Conservation (phyloP, 495 filamentous ascomycete species). For the Lineolata rhizophorae region DNA sequence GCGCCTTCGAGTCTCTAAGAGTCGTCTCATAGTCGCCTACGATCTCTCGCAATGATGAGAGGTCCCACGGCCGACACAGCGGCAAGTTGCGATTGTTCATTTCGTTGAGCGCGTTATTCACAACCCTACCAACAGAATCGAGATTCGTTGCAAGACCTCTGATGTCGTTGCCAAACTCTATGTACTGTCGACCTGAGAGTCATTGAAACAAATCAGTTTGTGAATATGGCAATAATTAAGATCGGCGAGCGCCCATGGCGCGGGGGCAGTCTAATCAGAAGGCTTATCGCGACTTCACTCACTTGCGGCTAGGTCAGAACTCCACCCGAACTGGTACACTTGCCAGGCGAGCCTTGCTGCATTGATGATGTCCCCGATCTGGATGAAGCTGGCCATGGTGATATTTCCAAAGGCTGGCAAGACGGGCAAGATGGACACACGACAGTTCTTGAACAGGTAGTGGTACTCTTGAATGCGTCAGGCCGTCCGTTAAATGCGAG, state of each 20-base stretch:
- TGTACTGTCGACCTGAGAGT: slow-evolving; percentile 8
- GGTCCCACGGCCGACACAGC: slow-evolving; percentile 6
- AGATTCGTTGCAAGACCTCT: slow-evolving; percentile 10
- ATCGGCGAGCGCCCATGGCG: no score
- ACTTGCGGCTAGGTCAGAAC: slow-evolving; percentile 8
- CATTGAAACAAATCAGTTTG: not conserved
- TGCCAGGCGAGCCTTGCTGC: not conserved
- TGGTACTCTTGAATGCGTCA: no score
- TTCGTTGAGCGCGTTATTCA: slow-evolving; percentile 4
- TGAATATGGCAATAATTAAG: slow-evolving; percentile 1
- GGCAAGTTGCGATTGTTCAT: slow-evolving; percentile 2
- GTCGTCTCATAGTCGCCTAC: slow-evolving; percentile 11
- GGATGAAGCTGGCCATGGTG: not conserved
- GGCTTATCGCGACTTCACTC: slow-evolving; percentile 2
- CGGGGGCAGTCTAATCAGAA: no score
- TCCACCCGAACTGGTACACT: slow-evolving; percentile 4
- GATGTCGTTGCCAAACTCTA: slow-evolving; percentile 9
- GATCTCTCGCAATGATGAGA: slow-evolving; percentile 8
- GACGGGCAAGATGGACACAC: no score
- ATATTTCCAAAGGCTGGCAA: no score
- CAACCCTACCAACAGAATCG: slow-evolving; percentile 4
- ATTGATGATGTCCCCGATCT: slow-evolving; percentile 1
- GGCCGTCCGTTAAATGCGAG: no score
- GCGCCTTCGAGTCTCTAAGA: slow-evolving; percentile 8
- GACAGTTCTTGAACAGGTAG: no score